Conservation (phyloP, 2,329 filamentous ascomycete genomes). For the Coniella lustricola region DNA sequence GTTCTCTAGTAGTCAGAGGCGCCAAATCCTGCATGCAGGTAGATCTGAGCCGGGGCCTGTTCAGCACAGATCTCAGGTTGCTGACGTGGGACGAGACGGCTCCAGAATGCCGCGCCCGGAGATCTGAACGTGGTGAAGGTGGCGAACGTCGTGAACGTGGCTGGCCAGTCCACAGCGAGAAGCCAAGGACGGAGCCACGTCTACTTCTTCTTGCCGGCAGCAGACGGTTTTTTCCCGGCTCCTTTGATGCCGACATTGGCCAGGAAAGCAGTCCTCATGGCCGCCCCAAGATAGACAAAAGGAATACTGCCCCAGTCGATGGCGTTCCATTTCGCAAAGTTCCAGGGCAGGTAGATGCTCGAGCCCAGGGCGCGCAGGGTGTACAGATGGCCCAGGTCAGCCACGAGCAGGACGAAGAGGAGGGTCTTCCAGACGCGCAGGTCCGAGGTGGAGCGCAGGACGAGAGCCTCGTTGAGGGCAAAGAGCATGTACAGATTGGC, state of each 20-base stretch:
- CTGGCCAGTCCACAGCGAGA: no score
- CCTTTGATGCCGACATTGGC: slow-evolving; percentile 44
- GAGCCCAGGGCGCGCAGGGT: slow-evolving; percentile 53
- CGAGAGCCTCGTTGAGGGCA: slow-evolving; percentile 68
- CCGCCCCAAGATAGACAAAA: slow-evolving; percentile 62
- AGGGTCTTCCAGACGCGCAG: slow-evolving; percentile 63
- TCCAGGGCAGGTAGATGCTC: slow-evolving; percentile 51
- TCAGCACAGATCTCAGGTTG: no score
- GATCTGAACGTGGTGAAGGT: no score
- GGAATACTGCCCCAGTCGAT: slow-evolving; percentile 63
- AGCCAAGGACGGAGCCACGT: background rate
- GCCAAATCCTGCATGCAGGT: no score
- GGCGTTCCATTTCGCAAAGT: slow-evolving; percentile 54
- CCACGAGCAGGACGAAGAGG: slow-evolving; percentile 60
- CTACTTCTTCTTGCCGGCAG: slow-evolving; percentile 2
- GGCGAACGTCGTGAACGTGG: no score
- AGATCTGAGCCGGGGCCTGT: no score
- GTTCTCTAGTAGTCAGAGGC: no score
- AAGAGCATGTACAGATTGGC: slow-evolving; percentile 74
- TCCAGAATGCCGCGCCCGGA: no score
- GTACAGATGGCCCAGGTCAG: slow-evolving; percentile 71
- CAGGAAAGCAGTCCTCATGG: slow-evolving; percentile 53
- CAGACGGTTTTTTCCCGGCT: slow-evolving; percentile 15
- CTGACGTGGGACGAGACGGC: no score
- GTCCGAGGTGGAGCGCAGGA: slow-evolving; percentile 63